These are phyloP conservation scores for Pseudotulostoma volvatum DNA, from an alignment of 495 filamentous ascomycete species.

Conservation along the genomic window DNA sequence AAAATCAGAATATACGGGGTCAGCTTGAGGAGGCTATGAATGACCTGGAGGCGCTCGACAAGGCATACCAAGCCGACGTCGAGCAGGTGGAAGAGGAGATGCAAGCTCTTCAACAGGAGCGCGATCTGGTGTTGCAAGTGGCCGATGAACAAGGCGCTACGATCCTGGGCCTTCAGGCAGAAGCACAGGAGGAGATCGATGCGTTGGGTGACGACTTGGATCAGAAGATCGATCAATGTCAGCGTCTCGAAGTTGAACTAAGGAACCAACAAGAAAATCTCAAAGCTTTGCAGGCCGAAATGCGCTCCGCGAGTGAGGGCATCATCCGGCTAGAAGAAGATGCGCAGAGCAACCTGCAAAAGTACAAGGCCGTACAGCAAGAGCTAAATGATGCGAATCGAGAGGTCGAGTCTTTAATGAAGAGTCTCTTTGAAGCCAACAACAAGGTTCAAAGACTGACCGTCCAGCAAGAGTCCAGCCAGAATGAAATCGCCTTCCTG, in stretches of 20 bases:
- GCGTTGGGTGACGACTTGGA: slow-evolving; percentile 65
- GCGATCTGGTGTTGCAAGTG: slow-evolving; percentile 66
- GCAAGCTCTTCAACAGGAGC: slow-evolving; percentile 64
- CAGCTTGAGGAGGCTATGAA: slow-evolving; percentile 53
- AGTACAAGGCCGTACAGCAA: slow-evolving; percentile 55
- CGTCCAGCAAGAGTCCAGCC: slow-evolving; percentile 81
- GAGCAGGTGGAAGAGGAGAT: slow-evolving; percentile 65
- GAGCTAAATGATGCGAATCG: slow-evolving; percentile 59
- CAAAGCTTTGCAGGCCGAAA: slow-evolving; percentile 70
- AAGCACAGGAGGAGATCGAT: slow-evolving; percentile 73
- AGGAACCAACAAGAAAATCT: slow-evolving; percentile 52
- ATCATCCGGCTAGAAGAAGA: slow-evolving; percentile 79
- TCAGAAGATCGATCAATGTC: slow-evolving; percentile 52
- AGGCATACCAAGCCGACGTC: slow-evolving; percentile 57
- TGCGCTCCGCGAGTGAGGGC: slow-evolving; percentile 74
- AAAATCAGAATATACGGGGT: slow-evolving; percentile 63
- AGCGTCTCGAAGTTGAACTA: slow-evolving; percentile 47
- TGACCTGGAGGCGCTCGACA: slow-evolving; percentile 47
- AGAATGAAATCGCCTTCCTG: slow-evolving; percentile 86
- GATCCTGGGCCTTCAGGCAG: slow-evolving; percentile 59
- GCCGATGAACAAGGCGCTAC: slow-evolving; percentile 67
- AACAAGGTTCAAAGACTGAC: slow-evolving; percentile 70
- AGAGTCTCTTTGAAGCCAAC: slow-evolving; percentile 59
- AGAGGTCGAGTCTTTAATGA: slow-evolving; percentile 63
- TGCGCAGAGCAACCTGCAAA: slow-evolving; percentile 46